Percentiles rank a stretch among this genome's conserved stretches.
These are phyloP conservation scores for Solanum habrochaites DNA, from an alignment of 257 asterid genomes.

Conservation along the genomic window DNA sequence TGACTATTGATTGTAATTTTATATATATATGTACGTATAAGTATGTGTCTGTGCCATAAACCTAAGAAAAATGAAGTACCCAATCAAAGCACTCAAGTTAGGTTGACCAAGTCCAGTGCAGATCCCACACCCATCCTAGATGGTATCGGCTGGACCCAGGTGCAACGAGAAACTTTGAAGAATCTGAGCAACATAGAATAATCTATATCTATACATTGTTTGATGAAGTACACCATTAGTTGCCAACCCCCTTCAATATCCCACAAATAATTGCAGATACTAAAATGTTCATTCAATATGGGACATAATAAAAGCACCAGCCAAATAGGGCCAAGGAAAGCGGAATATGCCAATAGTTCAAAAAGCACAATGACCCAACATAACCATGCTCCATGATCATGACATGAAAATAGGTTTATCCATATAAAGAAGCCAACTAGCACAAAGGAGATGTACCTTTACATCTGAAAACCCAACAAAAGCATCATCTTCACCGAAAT, in stretches of 20 bases:
- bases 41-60: not conserved
- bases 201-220: not conserved
- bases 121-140: not conserved
- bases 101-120: not conserved
- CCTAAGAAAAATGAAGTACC: not conserved
- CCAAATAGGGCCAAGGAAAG: not conserved
- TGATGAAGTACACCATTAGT: not conserved
- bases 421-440: not conserved
- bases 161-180: not conserved
- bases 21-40: not conserved
- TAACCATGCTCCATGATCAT: not conserved
- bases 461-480: slow-evolving; percentile 79
- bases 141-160: not conserved
- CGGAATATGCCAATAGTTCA: not conserved
- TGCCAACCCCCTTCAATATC: not conserved
- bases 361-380: not conserved
- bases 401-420: not conserved
- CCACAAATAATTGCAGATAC: not conserved
- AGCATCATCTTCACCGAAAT: slow-evolving; percentile 78
- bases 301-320: not conserved
- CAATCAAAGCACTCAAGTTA: not conserved
- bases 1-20: not conserved
- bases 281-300: not conserved
- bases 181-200: not conserved
- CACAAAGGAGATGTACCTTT: slow-evolving; percentile 34